Evolutionary conservation across 2,329 filamentous ascomycete genomes (phyloP), one percentile per base, ranked within the genome.

Genomic region (Cladophialophora yegresii): DNA sequence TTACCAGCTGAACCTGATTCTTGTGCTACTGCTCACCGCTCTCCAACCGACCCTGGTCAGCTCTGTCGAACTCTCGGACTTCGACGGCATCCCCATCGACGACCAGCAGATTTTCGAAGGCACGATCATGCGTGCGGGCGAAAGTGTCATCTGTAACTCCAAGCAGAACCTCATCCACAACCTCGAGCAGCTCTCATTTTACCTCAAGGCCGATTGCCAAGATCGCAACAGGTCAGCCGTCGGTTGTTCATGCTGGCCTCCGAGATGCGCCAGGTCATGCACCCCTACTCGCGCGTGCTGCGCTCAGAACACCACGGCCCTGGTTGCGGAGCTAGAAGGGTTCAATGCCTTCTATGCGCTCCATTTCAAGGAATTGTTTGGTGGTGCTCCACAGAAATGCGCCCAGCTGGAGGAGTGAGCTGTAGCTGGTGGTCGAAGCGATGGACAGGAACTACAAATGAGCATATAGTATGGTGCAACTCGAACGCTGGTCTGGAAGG

Each of bases 221-320:
- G 28, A 54, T 20, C 16, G 5, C 8, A 54, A 30, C 12, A 28
- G 3, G 26, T 54, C 51, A 5, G 23, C 28, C 28, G 28, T 54
- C 30, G 51, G 51, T 20, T 54, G 51, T 32, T 54, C 51, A 28
- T 54, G 51, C 51, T 54, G 51, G 51, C 51, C 51, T 30, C 51
- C 51, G 13, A 5, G n/a, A 8, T 54, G 51, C 28, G 28, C 26
- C 8, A 33, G 28, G 23, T 10, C 13, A 32, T 54, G 51, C 12
- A 54, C 51, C 9, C 51, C 51, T 2, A 33, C 28, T 16, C 51
- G 26, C 13, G 51, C 28, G 6, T 54, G 51, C 28, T 54, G 51
- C 28, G 23, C 51, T 10, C 51, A 54, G 30, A 54, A 54, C n/a
- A 54, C 28, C 26, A 54, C 51, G 5, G 23, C 51, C 7, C 28